Evolutionary conservation across 1,284 basidiomycete species (phyloP).

Genomic region (Ganoderma leucocontextum): DNA sequence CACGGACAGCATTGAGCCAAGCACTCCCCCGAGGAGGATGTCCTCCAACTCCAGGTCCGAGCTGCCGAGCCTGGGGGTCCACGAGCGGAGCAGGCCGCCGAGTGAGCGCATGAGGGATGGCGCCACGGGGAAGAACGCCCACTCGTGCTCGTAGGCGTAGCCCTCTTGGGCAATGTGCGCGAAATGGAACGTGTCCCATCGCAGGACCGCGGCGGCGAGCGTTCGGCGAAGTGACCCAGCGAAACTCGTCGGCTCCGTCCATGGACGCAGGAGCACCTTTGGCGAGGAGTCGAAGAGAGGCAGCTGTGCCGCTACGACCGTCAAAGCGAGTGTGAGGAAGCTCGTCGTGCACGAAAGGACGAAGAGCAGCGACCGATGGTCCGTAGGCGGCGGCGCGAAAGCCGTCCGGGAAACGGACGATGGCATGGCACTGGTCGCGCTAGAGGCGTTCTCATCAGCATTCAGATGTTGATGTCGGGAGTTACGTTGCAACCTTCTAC

Average conservation of each 20-base stretch:
- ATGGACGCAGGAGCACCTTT: conserved; percentile 39
- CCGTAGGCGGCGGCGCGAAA: neutral
- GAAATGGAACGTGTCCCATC: conserved; percentile 95
- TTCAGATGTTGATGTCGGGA: neutral
- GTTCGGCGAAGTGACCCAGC: conserved; percentile 19
- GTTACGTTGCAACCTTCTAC: neutral
- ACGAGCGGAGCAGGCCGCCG: conserved; percentile 1
- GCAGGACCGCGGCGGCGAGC: conserved; percentile 53
- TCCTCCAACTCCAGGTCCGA: conserved; percentile 25
- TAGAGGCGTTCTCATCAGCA: neutral
- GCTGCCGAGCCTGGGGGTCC: neutral
- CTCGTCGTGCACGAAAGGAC: conserved; percentile 14
- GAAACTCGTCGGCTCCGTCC: neutral
- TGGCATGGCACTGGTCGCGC: conserved; percentile 12
- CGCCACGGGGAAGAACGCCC: conserved; percentile 87
- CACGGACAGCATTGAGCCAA: conserved; percentile 44
- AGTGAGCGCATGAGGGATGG: conserved; percentile 60
- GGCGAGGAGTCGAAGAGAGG: conserved; percentile 58
- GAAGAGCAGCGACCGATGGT: conserved; percentile 11
- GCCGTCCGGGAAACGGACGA: neutral
- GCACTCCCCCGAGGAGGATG: conserved; percentile 46
- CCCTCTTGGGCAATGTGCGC: conserved; percentile 66
- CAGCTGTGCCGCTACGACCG: conserved; percentile 43
- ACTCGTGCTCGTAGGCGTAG: conserved; percentile 84
- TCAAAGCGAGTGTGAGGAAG: conserved; percentile 28